Percentiles rank a stretch among this genome's conserved stretches.
These are phyloP conservation scores for Backusella tarrabulga DNA, from an alignment of 192 early-diverging fungal species.

Conservation along the genomic window DNA sequence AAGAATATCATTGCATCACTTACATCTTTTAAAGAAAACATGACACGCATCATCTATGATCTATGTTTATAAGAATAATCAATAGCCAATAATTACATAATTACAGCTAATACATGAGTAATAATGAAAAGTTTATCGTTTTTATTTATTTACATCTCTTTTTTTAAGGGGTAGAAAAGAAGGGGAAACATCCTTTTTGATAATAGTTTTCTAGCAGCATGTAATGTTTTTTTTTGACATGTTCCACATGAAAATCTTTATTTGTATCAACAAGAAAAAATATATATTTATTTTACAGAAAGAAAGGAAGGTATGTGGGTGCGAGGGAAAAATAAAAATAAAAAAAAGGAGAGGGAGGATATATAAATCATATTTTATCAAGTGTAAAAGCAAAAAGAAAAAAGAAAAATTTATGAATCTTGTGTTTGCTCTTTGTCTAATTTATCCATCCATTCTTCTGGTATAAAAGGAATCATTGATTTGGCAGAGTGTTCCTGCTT, in stretches of 20 bases:
- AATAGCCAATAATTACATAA: neutral
- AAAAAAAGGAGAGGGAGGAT: neutral
- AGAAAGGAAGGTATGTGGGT: neutral
- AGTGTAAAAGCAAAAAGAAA: neutral
- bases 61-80: neutral
- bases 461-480: constrained; percentile 21
- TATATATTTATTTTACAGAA: neutral
- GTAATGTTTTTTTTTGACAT: neutral
- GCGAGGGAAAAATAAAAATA: neutral
- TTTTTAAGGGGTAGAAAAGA: neutral
- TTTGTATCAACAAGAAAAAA: neutral
- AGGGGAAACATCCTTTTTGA: neutral
- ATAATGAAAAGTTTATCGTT: neutral
- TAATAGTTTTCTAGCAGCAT: neutral
- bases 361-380: neutral
- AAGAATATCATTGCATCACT: neutral
- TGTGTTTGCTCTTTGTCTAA: constrained; percentile 20
- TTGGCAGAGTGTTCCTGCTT: neutral
- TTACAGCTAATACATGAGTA: neutral
- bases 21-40: neutral
- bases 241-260: neutral
- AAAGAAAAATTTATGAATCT: neutral
- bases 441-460: constrained; percentile 35
- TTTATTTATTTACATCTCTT: neutral
- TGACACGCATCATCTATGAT: neutral